Conservation (phyloP, 2,329 filamentous ascomycete genomes). For the Diaporthe amygdali region DNA sequence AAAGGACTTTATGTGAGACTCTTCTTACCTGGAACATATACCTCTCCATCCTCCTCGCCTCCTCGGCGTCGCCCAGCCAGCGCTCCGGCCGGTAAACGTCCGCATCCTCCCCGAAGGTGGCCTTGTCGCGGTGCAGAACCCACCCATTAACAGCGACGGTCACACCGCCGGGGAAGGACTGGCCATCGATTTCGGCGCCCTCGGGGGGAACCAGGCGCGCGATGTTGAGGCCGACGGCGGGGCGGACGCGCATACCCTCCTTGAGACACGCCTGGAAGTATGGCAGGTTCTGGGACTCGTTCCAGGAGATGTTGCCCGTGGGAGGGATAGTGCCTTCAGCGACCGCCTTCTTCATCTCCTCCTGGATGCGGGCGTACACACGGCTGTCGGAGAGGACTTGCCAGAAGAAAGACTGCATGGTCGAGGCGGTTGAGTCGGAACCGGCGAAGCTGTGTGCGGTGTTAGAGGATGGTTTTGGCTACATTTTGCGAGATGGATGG, state of each 20-base stretch:
- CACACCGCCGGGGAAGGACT: conserved; percentile 57
- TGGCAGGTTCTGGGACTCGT: conserved; percentile 51
- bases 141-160: conserved; percentile 59
- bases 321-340: conserved; percentile 38
- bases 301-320: conserved; percentile 52
- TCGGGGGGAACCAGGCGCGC: conserved; percentile 54
- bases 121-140: conserved; percentile 54
- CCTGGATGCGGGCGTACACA: conserved; percentile 44
- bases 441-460: conserved; percentile 55
- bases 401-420: conserved; percentile 63
- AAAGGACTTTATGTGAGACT: background rate
- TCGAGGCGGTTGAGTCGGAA: conserved; percentile 65
- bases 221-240: conserved; percentile 61
- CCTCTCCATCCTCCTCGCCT: conserved; percentile 53
- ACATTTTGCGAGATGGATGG: accelerated
- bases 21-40: conserved; percentile 59
- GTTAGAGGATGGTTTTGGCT: background rate
- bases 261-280: conserved; percentile 64
- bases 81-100: conserved; percentile 59
- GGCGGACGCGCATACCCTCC: conserved; percentile 60
- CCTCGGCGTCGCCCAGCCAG: conserved; percentile 55
- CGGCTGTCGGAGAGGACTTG: conserved; percentile 49
- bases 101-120: conserved; percentile 56
- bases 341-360: conserved; percentile 51
- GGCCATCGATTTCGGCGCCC: conserved; percentile 57